Evolutionary conservation across 768 basidiomycete genomes (phyloP).

Genomic region (Mycena leptocephala): DNA sequence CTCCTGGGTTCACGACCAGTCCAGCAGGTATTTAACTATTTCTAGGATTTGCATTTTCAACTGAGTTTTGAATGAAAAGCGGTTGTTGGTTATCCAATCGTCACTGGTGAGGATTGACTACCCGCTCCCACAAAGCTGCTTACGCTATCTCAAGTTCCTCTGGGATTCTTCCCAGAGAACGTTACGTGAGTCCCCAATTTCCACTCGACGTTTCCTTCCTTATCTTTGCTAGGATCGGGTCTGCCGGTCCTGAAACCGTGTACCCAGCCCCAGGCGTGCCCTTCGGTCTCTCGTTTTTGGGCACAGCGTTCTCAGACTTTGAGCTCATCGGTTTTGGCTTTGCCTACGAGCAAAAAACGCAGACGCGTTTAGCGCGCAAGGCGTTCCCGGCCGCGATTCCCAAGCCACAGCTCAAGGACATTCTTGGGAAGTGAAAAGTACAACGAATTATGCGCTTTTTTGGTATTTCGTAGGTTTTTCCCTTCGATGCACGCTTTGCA

Average conservation of each 20-base stretch:
- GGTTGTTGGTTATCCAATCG: slow-evolving; percentile 76
- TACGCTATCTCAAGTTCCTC: too few relatives aligned
- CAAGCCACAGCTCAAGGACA: too few relatives aligned
- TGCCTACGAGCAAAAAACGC: slow-evolving; percentile 77
- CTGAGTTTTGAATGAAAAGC: slow-evolving; percentile 47
- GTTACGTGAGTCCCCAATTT: slow-evolving; percentile 35
- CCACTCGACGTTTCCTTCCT: too few relatives aligned
- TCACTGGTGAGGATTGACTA: slow-evolving; percentile 62
- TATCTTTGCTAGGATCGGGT: slow-evolving; percentile 33
- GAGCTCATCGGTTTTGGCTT: slow-evolving; percentile 73
- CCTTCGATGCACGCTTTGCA: too few relatives aligned
- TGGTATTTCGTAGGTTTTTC: too few relatives aligned
- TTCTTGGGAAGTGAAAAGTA: slow-evolving; percentile 32
- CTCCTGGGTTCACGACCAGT: slow-evolving; percentile 53
- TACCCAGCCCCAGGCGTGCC: slow-evolving; percentile 64
- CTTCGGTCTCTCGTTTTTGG: too few relatives aligned
- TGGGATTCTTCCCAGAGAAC: slow-evolving; percentile 62
- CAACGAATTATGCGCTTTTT: too few relatives aligned
- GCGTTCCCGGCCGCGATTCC: slow-evolving; percentile 71
- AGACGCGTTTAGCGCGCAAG: slow-evolving; percentile 62
- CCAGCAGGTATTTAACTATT: slow-evolving; percentile 52
- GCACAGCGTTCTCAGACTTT: too few relatives aligned
- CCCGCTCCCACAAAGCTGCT: too few relatives aligned
- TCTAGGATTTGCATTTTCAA: not conserved
- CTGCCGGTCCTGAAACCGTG: slow-evolving; percentile 57